Conservation (phyloP, 257 asterid genomes). For the Lycium ferocissimum region DNA sequence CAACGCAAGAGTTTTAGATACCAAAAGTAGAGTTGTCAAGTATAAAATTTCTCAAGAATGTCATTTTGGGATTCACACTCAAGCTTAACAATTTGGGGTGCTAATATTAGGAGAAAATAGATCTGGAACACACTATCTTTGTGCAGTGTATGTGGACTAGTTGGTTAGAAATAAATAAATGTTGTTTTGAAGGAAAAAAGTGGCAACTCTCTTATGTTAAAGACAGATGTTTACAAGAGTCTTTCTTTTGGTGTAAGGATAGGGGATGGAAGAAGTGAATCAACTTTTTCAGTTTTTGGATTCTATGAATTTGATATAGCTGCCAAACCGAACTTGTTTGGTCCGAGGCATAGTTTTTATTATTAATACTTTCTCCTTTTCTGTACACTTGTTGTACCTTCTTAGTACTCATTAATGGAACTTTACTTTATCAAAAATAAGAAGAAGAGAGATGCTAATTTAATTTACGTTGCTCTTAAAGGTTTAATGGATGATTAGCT, state of each 20-base stretch:
- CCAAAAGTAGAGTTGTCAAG: not conserved
- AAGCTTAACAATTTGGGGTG: slow-evolving; percentile 15
- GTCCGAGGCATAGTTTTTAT: not conserved
- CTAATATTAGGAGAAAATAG: not conserved
- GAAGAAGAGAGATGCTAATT: too few relatives aligned
- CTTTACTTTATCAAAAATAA: not conserved
- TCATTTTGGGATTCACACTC: slow-evolving; percentile 22
- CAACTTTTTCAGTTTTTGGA: too few relatives aligned
- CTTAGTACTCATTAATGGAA: not conserved
- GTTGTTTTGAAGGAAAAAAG: not conserved
- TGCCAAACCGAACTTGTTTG: not conserved
- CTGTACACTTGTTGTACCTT: not conserved
- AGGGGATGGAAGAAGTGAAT: not conserved
- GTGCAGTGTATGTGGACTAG: not conserved
- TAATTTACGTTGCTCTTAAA: too few relatives aligned
- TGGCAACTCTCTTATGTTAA: not conserved
- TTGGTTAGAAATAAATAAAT: not conserved
- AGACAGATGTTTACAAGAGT: not conserved
- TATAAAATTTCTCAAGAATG: not conserved
- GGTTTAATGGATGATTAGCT: not conserved
- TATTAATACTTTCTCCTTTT: not conserved
- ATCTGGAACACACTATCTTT: not conserved
- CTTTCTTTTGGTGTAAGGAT: not conserved
- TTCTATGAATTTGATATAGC: too few relatives aligned
- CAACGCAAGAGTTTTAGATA: not conserved